These are phyloP conservation scores for Mortierella sp. DNA, from an alignment of 371 early-diverging fungal species.

Conservation along the genomic window DNA sequence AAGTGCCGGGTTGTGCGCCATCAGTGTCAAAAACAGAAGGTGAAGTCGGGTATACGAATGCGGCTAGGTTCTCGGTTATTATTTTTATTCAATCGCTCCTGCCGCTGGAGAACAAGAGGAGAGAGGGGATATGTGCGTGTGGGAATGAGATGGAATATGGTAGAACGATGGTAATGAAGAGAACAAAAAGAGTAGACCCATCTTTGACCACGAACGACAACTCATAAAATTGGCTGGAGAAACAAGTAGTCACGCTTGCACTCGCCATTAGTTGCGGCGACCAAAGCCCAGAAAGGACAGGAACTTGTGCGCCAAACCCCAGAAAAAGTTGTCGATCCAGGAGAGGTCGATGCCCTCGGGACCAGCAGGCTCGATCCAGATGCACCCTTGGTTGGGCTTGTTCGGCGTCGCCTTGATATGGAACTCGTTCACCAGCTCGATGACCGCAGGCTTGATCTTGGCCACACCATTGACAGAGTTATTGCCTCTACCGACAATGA, in stretches of 20 bases:
- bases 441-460: conserved; percentile 74
- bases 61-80: neutral
- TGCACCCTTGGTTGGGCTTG: conserved; percentile 73
- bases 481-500: conserved; percentile 75
- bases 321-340: conserved; percentile 46
- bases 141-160: neutral
- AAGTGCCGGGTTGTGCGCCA: conserved; percentile 29
- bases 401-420: conserved; percentile 67
- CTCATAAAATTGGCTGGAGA: neutral
- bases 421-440: conserved; percentile 65
- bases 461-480: conserved; percentile 70
- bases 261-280: neutral
- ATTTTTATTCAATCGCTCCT: neutral
- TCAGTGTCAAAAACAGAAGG: neutral
- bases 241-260: neutral
- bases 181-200: neutral
- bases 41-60: neutral
- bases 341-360: conserved; percentile 25
- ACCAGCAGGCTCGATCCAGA: conserved; percentile 62
- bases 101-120: neutral
- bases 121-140: neutral
- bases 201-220: neutral
- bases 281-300: conserved; percentile 10
- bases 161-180: conserved; percentile 1
- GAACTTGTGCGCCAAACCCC: neutral